Base-by-base conservation (phyloP, 2,329 filamentous ascomycete species). In the Mollisia scopiformis region DNA sequence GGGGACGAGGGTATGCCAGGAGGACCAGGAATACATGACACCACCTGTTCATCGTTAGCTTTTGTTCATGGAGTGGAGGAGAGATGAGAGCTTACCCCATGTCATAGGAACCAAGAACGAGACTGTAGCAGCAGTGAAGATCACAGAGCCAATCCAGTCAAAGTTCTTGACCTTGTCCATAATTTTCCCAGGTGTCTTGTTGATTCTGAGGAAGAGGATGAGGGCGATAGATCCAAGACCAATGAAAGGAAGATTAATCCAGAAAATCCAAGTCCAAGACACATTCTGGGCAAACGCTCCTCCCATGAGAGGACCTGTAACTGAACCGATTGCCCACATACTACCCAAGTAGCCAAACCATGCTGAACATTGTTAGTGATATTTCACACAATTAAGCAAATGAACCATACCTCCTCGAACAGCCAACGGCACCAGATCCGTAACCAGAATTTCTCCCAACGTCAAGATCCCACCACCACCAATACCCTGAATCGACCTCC, bases 261-360 rank as follows among this genome's bases (percentile, higher is more conserved):
- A 90, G 69, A 88, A 88, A 52, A 89, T 82, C 86, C 86, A 89
- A 8, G 82, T 74, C 86, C 85, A 87, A 1, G 74, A 75, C 1
- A 78, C 77, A 46, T 79, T 75, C 58, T 84, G 76, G 2, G 82
- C 77, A 61, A 86, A 83, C 1, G 78, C 82, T 19, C 83, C 84
- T 6, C 85, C 81, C 35, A 82, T 75, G 25, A 83, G 64, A 6
- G 79, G 85, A 0, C 83, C 84, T 16, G 75, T 73, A 0, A 84
- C 81, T 2, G 77, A 84, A 0, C 85, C 86, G 4, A 88, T 54
- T 1, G 82, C 78, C 85, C 84, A 87, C 69, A 77, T 52, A 75
- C 68, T 58, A 69, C 70, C 56, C 68, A 77, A 56, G 75, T 73
- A 69, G 37, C 69, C 71, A 54, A 74, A 70, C 71, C 53, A 60